Conservation (phyloP, 2,329 filamentous ascomycete species). For the Talaromyces sp. region DNA sequence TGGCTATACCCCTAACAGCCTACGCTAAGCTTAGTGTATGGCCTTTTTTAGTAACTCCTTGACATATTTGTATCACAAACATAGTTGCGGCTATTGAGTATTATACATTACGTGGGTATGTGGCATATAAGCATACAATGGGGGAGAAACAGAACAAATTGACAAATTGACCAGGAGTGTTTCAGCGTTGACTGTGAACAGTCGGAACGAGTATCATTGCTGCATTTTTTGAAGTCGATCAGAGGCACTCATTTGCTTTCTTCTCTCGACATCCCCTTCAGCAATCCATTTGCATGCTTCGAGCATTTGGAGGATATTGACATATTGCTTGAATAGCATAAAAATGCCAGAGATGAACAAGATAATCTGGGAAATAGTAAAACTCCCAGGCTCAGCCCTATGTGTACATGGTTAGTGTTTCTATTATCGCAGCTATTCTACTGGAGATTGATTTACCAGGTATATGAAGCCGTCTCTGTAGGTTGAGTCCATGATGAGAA, state of each 20-base stretch:
- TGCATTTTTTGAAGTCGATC: not conserved
- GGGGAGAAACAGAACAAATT: not conserved
- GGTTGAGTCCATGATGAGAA: slow-evolving; percentile 89
- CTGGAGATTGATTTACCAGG: not conserved
- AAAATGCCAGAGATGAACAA: slow-evolving; percentile 64
- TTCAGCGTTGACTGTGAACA: not conserved
- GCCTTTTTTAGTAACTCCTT: not conserved
- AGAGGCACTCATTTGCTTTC: not conserved
- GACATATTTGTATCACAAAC: not conserved
- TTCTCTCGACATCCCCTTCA: slow-evolving; percentile 69
- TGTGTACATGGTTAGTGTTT: not conserved
- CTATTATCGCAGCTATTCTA: not conserved
- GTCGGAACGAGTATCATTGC: not conserved
- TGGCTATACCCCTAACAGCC: no score
- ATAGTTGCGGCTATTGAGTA: not conserved
- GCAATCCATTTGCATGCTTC: slow-evolving; percentile 91
- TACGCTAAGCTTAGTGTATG: not conserved
- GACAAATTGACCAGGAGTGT: no score
- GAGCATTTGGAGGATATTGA: slow-evolving; percentile 90
- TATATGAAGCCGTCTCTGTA: slow-evolving; percentile 46
- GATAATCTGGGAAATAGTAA: slow-evolving; percentile 53
- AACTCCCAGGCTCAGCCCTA: not conserved
- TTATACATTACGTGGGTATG: not conserved
- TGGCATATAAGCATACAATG: not conserved
- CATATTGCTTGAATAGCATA: slow-evolving; percentile 76